Base-by-base conservation (phyloP, 306 rosid genomes). In the Geum urbanum region DNA sequence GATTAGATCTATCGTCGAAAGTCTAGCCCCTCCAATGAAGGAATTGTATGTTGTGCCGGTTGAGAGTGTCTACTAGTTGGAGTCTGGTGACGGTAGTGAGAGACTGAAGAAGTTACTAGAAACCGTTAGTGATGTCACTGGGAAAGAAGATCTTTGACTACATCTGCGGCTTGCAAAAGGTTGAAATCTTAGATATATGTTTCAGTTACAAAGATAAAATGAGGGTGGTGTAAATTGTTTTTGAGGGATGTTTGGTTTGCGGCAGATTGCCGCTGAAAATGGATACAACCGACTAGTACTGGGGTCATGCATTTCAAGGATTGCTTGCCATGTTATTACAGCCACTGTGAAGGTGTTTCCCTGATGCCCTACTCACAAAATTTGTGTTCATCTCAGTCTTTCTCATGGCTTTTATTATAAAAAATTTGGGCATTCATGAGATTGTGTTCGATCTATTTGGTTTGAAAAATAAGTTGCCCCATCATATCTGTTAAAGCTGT, bases 271-370 rank as follows among this genome's bases (percentile, higher is more conserved):
- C 50, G 74, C 90, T 53, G 85, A 87, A 77, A 86, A 80, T 58
- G 96, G 98, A 60, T 92, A 89, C 80, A 92, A 86, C 84, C 84
- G 92, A 77, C 76, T 92, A 76, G 61, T 92, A 48, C 56, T 92
- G 8, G 98, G 98, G 19, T 83, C 92, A 32, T 92, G 96, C 80
- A 83, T 89, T 53, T 92, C 96, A 6, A 88, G 91, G 78, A 90
- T 92, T 68, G 98, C 98, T 72, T 75, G 85, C 78, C 92, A 90
- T 61, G 97, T 92, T 67, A 59, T 92, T 79, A 77, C 92, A 8
- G 89, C 97, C 62, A 88, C 96, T 15, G 98, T 88, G 77, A 92
- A 92, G 97, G 98, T 81, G 57, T 27, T 47, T 76, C 9, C 43
- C 7, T 20, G 2, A 39, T 59, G 51, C 48, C 70, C 59, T 72